Base-by-base conservation (phyloP, 495 filamentous ascomycete species). In the Penicillium paxilli region DNA sequence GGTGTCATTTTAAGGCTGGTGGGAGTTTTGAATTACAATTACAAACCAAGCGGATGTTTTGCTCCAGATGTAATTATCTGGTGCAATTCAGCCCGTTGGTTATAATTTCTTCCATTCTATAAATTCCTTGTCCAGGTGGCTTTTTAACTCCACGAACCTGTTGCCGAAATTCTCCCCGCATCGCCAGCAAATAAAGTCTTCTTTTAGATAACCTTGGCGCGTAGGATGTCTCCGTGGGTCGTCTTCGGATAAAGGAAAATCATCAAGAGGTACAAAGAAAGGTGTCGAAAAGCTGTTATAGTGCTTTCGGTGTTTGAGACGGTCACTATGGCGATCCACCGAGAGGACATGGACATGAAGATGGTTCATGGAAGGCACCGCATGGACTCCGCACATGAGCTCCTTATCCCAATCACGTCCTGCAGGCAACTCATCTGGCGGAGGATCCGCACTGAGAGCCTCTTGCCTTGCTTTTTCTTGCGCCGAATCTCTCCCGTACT, bases 311-410 rank as follows among this genome's bases (percentile, higher is more conserved):
- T 92, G 85, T 71, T 88, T 90, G 63, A 96, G 57, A 22, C 75
- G 78, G 26, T 85, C 80, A 40, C 85, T 89, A 49, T 81, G 72
- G 65, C 86, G 80, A 68, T 98, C 94, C 25, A 77, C 70, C 16
- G 86, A 85, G 25, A 98, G 66, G 30, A 98, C 83, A 70, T 98
- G 94, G 16, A 98, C 78, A 68, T 98, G 94, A 49, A 98, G 68
- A 70, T 97, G 90, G 49, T 83, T 86, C 94, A 98, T 96, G 17
- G 83, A 88, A n/a, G 94, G 94, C 50, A 84, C 79, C 2, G 89
- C 88, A 72, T 98, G 94, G 0, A 96, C 75, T 19, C 94, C 94
- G 14, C 84, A 80, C 37, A 84, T 79, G 49, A 97, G 78, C 22
- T 94, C 90, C n/a, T 67, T 67, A 33, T 79, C 74, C 88, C 90